phyloP scores from a whole-genome alignment of 1,284 basidiomycete species.

The Sanguinoderma infundibulare region DNA sequence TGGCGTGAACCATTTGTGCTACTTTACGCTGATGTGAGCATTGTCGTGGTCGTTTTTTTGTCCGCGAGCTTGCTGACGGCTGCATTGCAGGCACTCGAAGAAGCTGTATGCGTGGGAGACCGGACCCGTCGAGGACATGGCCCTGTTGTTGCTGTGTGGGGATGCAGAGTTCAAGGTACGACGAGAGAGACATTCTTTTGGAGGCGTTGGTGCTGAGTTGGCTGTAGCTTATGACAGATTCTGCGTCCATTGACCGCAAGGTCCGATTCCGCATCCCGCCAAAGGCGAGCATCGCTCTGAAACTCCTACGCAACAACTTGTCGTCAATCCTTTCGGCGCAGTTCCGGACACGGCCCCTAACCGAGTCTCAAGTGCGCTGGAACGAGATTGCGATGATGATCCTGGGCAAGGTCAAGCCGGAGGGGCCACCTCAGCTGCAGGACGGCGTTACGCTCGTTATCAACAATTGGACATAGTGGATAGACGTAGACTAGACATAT shows the following conservation, averaged over 20 bases:
- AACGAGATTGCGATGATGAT: constrained; percentile 71
- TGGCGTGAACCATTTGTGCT: constrained; percentile 76
- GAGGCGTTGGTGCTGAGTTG: not conserved
- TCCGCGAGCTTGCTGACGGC: constrained; percentile 1
- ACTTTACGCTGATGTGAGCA: constrained; percentile 88
- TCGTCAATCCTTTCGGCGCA: constrained; percentile 65
- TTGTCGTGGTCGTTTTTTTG: constrained; percentile 14
- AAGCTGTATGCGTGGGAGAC: constrained; percentile 98
- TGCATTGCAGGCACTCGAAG: constrained; percentile 78
- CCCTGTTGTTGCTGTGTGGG: constrained; percentile 87
- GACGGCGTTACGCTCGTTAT: constrained; percentile 35
- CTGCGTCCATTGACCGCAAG: constrained; percentile 85
- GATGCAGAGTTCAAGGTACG: constrained; percentile 89
- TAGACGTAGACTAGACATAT: too few relatives aligned
- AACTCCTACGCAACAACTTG: constrained; percentile 76
- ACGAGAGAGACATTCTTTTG: constrained; percentile 4
- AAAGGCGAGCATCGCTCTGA: constrained; percentile 82
- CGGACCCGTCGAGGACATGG: constrained; percentile 85
- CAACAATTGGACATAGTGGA: constrained; percentile 26
- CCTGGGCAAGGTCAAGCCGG: constrained; percentile 54
- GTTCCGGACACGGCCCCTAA: constrained; percentile 66
- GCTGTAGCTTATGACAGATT: constrained; percentile 70
- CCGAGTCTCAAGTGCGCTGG: constrained; percentile 67
- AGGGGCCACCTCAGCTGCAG: constrained; percentile 29
- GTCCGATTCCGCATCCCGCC: constrained; percentile 75